Evolutionary conservation across 306 rosid genomes (phyloP).

Genomic region (Lotus japonicus): DNA sequence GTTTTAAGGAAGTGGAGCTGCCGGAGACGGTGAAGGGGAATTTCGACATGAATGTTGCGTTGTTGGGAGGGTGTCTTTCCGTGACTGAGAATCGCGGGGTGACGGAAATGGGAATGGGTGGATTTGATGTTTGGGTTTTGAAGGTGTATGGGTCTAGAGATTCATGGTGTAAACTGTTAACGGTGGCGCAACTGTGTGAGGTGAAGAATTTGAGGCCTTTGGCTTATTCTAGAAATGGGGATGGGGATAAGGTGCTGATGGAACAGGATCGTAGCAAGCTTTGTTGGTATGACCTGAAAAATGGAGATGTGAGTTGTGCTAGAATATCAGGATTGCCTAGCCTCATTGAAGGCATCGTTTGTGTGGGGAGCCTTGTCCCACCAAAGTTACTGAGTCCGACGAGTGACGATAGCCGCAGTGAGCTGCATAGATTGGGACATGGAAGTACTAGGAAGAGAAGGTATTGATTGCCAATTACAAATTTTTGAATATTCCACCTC

Average conservation of each 20-base stretch:
- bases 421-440: not conserved
- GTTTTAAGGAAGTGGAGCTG: slow-evolving; percentile 37
- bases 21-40: slow-evolving; percentile 31
- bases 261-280: slow-evolving; percentile 40
- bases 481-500: too few species aligned
- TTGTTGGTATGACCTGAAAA: slow-evolving; percentile 46
- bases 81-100: slow-evolving; percentile 34
- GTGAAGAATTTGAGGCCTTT: slow-evolving; percentile 42
- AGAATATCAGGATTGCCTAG: slow-evolving; percentile 33
- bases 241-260: slow-evolving; percentile 36
- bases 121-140: slow-evolving; percentile 65
- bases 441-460: slow-evolving; percentile 32
- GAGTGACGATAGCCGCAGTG: not conserved
- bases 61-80: slow-evolving; percentile 43
- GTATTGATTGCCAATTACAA: slow-evolving; percentile 14
- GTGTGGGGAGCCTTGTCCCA: slow-evolving; percentile 46
- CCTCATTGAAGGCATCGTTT: slow-evolving; percentile 32
- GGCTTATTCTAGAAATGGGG: slow-evolving; percentile 37
- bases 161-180: slow-evolving; percentile 50
- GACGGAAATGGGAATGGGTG: not conserved
- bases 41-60: slow-evolving; percentile 38
- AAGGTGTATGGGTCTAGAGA: slow-evolving; percentile 38
- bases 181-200: slow-evolving; percentile 1
- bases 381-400: slow-evolving; percentile 15
- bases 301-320: slow-evolving; percentile 13